These are phyloP conservation scores for Prosopis cineraria DNA, from an alignment of 306 rosid species.

Conservation along the genomic window DNA sequence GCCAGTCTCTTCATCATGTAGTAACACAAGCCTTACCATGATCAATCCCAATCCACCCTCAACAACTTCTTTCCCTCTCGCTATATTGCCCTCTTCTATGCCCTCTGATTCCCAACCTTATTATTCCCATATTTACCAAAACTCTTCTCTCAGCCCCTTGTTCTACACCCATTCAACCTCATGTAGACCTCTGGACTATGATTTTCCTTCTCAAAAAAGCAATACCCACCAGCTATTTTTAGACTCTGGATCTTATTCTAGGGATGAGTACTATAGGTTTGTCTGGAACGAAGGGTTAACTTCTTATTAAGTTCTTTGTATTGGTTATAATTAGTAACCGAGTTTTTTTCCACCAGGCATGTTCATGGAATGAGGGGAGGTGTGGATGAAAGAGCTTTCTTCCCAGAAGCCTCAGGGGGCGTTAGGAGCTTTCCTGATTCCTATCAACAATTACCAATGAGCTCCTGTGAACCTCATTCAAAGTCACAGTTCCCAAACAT, in stretches of 20 bases:
- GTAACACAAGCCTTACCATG: constrained; percentile 45
- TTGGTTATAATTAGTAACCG: neutral
- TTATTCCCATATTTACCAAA: constrained; percentile 53
- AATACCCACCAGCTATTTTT: constrained; percentile 61
- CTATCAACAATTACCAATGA: constrained; percentile 61
- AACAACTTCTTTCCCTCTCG: constrained; percentile 52
- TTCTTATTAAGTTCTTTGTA: neutral
- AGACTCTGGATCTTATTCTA: constrained; percentile 67
- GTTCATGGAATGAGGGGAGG: constrained; percentile 69
- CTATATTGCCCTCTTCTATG: constrained; percentile 52
- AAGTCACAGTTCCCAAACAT: constrained; percentile 56
- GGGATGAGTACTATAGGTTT: constrained; percentile 71
- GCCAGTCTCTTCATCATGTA: constrained; percentile 44
- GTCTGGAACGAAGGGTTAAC: neutral
- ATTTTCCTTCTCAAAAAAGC: constrained; percentile 49
- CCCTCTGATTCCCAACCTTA: constrained; percentile 41
- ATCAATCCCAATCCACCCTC: constrained; percentile 43
- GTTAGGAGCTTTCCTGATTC: constrained; percentile 57
- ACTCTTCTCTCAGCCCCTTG: constrained; percentile 55
- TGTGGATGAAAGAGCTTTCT: constrained; percentile 78
- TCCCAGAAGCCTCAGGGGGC: constrained; percentile 74
- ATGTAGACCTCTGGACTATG: constrained; percentile 58
- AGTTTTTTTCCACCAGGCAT: constrained; percentile 48
- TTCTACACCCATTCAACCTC: constrained; percentile 52
- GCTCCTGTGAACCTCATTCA: constrained; percentile 56